Conservation (phyloP, 2,329 filamentous ascomycete species). For the Dichotomopilus funicola region DNA sequence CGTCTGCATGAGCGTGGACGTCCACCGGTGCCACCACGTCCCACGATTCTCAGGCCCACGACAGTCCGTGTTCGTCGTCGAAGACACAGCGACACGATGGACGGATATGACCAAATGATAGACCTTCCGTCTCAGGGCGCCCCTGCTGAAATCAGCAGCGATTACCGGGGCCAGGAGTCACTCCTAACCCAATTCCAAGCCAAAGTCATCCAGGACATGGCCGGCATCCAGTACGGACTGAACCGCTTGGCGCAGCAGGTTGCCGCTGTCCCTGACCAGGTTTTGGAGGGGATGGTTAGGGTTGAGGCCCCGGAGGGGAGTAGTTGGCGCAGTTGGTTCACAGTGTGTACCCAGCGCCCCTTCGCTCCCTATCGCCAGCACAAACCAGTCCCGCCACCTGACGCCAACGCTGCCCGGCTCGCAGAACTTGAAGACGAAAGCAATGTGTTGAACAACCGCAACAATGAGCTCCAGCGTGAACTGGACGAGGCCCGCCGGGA, state of each 20-base stretch:
- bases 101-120: neutral
- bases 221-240: neutral
- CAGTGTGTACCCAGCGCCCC: neutral
- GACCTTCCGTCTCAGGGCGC: neutral
- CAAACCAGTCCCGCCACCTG: neutral
- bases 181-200: neutral
- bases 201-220: neutral
- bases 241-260: neutral
- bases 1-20: neutral
- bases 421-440: neutral
- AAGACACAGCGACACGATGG: neutral
- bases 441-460: neutral
- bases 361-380: neutral
- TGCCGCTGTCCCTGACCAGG: neutral
- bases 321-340: neutral
- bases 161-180: neutral
- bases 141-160: neutral
- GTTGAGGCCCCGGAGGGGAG: neutral
- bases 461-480: neutral
- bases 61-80: neutral
- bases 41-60: neutral
- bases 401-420: neutral
- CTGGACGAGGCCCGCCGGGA: neutral
- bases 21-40: neutral
- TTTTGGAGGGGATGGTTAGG: neutral